Conservation (phyloP, 306 rosid species). For the Phaseolus lunatus region DNA sequence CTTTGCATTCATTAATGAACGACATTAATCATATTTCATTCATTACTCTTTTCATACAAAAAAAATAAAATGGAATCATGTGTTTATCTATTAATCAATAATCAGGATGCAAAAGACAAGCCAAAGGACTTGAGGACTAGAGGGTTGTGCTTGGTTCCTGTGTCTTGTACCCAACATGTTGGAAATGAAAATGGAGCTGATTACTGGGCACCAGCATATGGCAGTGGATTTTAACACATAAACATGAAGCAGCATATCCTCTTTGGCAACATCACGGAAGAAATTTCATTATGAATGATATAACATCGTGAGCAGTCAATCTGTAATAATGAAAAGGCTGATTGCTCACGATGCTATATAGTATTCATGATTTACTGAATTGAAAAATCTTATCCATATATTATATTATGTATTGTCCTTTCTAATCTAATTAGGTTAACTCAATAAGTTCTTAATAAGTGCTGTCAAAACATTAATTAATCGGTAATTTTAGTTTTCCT, state of each 20-base stretch:
- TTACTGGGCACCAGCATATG: constrained; percentile 87
- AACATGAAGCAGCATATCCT: not conserved
- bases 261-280: constrained; percentile 1
- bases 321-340: constrained; percentile 61
- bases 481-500: constrained; percentile 31
- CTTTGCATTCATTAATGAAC: not conserved
- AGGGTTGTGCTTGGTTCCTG: constrained; percentile 89
- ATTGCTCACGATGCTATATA: constrained; percentile 82
- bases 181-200: constrained; percentile 84
- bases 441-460: constrained; percentile 34
- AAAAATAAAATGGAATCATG: not conserved
- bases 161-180: constrained; percentile 81
- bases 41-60: not conserved
- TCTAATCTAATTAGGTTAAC: constrained; percentile 55
- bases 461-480: constrained; percentile 27
- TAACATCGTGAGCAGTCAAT: constrained; percentile 82
- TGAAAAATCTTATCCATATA: not conserved
- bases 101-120: constrained; percentile 53
- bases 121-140: constrained; percentile 73
- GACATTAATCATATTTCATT: not conserved
- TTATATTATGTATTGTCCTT: constrained; percentile 27
- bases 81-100: not conserved
- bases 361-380: not conserved
- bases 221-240: constrained; percentile 53
- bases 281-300: constrained; percentile 36